Evolutionary conservation across 371 early-diverging fungal species (phyloP).

Genomic region (Catenaria anguillulae): DNA sequence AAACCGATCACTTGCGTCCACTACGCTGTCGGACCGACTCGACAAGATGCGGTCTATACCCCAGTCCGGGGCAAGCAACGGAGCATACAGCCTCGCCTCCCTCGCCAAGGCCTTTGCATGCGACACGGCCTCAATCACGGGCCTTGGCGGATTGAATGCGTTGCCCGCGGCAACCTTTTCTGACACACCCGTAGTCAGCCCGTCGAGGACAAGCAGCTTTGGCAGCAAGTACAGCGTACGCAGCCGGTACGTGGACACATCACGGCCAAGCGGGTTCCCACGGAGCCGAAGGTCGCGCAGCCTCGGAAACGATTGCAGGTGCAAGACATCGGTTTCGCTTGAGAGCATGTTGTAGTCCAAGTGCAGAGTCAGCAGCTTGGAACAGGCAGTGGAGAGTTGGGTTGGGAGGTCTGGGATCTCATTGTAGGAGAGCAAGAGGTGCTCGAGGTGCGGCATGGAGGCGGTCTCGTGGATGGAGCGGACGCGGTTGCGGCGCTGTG

Average conservation of each 20-base stretch:
- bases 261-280: conserved; percentile 18
- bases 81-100: not conserved
- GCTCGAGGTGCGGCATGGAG: conserved; percentile 15
- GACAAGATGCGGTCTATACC: no score
- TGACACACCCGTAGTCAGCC: conserved; percentile 21
- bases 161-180: conserved; percentile 33
- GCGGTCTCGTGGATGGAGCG: conserved; percentile 18
- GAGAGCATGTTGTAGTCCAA: conserved; percentile 8
- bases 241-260: conserved; percentile 17
- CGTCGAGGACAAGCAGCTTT: conserved; percentile 22
- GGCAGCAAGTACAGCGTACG: conserved; percentile 20
- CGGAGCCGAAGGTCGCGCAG: conserved; percentile 18
- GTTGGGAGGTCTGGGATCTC: conserved; percentile 10
- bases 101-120: not conserved
- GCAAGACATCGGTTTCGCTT: conserved; percentile 11
- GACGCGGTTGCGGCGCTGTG: conserved; percentile 23
- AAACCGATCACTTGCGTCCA: no score
- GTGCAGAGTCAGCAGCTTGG: not conserved
- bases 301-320: conserved; percentile 13
- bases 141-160: conserved; percentile 21
- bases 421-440: conserved; percentile 22
- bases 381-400: no score
- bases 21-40: no score
- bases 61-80: not conserved
- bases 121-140: conserved; percentile 16